These are phyloP conservation scores for Fusarium sulawesiense DNA, from an alignment of 2,329 filamentous ascomycete species.

Conservation along the genomic window DNA sequence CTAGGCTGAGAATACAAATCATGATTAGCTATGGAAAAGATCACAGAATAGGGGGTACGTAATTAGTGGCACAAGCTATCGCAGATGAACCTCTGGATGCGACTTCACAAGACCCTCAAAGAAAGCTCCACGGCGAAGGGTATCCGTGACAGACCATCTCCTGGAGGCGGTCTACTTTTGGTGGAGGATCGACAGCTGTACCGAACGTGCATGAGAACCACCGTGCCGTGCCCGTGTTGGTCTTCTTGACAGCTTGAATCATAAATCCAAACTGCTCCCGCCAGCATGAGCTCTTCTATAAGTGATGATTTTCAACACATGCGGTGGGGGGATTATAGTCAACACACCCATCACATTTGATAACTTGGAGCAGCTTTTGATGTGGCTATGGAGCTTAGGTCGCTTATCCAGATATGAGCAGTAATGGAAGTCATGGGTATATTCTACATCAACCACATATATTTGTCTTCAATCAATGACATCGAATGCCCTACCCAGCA, in stretches of 20 bases:
- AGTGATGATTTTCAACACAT: neutral
- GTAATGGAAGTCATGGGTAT: neutral
- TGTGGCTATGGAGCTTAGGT: neutral
- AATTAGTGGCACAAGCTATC: slow-evolving; percentile 23
- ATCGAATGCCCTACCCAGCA: neutral
- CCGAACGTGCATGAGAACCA: neutral
- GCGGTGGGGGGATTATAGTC: neutral
- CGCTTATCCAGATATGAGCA: neutral
- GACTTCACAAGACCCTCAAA: slow-evolving; percentile 7
- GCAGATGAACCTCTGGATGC: slow-evolving; percentile 13
- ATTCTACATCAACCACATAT: neutral
- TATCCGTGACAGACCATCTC: neutral
- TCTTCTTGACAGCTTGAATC: neutral
- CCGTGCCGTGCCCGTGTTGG: neutral
- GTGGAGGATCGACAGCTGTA: neutral
- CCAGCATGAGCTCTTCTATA: neutral
- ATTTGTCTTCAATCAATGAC: no score
- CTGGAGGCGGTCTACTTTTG: slow-evolving; percentile 5
- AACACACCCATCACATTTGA: neutral
- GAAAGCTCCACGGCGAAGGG: slow-evolving; percentile 4
- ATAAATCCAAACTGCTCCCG: neutral
- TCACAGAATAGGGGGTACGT: slow-evolving; percentile 37
- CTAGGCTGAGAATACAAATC: slow-evolving; percentile 5
- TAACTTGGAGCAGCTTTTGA: neutral
- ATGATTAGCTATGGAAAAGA: slow-evolving; percentile 33